A percentile compares a stretch with the other conserved stretches of the same genome.
Evolutionary conservation across 306 rosid genomes (phyloP).

Genomic region (Castanea crenata): DNA sequence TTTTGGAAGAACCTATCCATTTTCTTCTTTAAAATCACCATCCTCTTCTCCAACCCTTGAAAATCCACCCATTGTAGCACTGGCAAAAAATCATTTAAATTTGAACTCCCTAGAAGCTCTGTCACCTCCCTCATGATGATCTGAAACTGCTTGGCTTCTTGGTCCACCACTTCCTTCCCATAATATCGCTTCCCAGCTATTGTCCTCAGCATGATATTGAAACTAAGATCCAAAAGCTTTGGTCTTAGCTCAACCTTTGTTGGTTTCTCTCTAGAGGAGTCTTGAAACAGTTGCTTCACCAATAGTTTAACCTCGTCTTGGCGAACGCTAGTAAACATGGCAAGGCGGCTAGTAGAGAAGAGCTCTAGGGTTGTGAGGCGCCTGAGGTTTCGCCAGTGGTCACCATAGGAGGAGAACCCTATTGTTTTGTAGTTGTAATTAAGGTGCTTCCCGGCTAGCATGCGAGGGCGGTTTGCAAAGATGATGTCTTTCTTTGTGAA

Average conservation of each 20-base stretch:
- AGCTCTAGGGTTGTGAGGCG: conserved; percentile 26
- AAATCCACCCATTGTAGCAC: conserved; percentile 17
- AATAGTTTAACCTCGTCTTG: conserved; percentile 6
- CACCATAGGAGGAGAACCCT: conserved; percentile 25
- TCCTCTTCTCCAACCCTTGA: conserved; percentile 27
- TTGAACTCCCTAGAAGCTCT: background rate
- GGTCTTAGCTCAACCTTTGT: conserved; percentile 14
- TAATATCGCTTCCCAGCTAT: conserved; percentile 40
- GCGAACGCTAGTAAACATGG: background rate
- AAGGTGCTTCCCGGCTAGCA: conserved; percentile 16
- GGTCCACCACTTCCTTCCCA: conserved; percentile 17
- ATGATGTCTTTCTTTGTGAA: conserved; percentile 31
- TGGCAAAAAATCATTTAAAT: conserved; percentile 24
- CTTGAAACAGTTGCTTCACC: conserved; percentile 6
- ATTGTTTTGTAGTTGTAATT: conserved; percentile 22
- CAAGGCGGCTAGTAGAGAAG: conserved; percentile 10
- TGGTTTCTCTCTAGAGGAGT: background rate
- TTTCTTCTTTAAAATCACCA: conserved; percentile 14
- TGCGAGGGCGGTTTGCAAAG: conserved; percentile 32
- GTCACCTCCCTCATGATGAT: conserved; percentile 8
- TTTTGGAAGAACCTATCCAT: conserved; percentile 25
- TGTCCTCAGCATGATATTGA: conserved; percentile 41
- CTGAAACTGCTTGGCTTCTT: conserved; percentile 22
- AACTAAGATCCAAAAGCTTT: conserved; percentile 10
- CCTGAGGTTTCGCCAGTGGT: conserved; percentile 38